Evolutionary conservation across 768 basidiomycete genomes (phyloP).

Genomic region (Amanita polypyramis): DNA sequence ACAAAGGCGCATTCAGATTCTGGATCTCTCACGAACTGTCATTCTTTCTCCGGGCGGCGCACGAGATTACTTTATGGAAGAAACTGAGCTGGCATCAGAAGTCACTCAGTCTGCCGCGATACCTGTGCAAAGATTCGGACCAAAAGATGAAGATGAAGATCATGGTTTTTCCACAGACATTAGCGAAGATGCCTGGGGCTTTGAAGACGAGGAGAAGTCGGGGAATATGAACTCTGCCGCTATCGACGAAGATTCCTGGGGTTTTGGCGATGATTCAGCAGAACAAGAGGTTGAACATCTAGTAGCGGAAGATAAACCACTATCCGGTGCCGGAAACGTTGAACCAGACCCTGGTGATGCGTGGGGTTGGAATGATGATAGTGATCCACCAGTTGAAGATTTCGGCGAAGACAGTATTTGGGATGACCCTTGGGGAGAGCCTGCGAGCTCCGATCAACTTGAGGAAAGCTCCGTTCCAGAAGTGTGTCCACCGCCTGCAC

Average conservation of each 20-base stretch:
- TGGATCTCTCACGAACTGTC: slow-evolving; percentile 49
- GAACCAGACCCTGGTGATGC: slow-evolving; percentile 40
- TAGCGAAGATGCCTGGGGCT: slow-evolving; percentile 23
- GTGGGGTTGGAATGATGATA: slow-evolving; percentile 72
- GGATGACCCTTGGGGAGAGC: slow-evolving; percentile 66
- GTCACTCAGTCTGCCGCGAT: slow-evolving; percentile 20
- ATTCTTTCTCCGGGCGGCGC: slow-evolving; percentile 34
- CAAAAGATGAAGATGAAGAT: slow-evolving; percentile 7
- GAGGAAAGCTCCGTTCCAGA: slow-evolving; percentile 12
- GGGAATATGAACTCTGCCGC: slow-evolving; percentile 17
- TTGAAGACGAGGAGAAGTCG: slow-evolving; percentile 23
- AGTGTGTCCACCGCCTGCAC: slow-evolving; percentile 20
- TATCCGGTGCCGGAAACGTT: slow-evolving; percentile 5
- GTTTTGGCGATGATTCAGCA: slow-evolving; percentile 37
- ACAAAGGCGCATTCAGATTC: slow-evolving; percentile 53
- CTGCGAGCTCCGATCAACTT: slow-evolving; percentile 9
- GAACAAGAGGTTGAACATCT: slow-evolving; percentile 13
- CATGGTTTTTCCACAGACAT: not conserved
- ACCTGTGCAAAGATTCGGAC: slow-evolving; percentile 19
- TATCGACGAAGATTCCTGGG: slow-evolving; percentile 35
- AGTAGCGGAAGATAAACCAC: slow-evolving; percentile 4
- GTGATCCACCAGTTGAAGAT: slow-evolving; percentile 21
- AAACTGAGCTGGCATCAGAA: slow-evolving; percentile 23
- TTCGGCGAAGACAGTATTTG: slow-evolving; percentile 36
- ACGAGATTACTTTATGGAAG: slow-evolving; percentile 30